Evolutionary conservation across 78 protist species (phyloP).

Genomic region (Pelomyxa schiedti): DNA sequence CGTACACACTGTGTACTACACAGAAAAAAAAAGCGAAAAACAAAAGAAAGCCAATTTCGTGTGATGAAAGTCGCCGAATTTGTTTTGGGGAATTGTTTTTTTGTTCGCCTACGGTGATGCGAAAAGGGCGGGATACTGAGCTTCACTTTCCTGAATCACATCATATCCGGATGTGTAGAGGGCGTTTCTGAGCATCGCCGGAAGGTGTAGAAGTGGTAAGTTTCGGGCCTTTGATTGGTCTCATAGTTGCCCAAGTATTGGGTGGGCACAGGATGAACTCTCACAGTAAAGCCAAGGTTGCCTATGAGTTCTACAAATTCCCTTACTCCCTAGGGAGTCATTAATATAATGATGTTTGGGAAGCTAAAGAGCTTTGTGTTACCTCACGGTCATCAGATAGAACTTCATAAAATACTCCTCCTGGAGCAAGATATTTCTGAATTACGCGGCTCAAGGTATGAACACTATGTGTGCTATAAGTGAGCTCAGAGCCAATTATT

Average conservation of each 20-base stretch:
- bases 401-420: slow-evolving; percentile 62
- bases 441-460: slow-evolving; percentile 35
- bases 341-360: not conserved
- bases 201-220: slow-evolving; percentile 51
- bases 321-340: slow-evolving; percentile 35
- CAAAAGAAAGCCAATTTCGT: too few species aligned
- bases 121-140: too few species aligned
- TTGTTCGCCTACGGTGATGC: too few species aligned
- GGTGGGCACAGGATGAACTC: slow-evolving; percentile 15
- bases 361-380: not conserved
- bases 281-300: not conserved
- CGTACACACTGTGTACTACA: too few species aligned
- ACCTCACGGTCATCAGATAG: slow-evolving; percentile 66
- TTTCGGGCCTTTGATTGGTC: slow-evolving; percentile 51
- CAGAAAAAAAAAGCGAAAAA: too few species aligned
- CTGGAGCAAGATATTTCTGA: slow-evolving; percentile 15
- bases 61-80: too few species aligned
- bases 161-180: slow-evolving; percentile 10
- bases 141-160: too few species aligned
- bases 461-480: slow-evolving; percentile 45
- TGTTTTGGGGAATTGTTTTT: too few species aligned
- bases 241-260: slow-evolving; percentile 34
- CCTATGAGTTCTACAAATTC: slow-evolving; percentile 36
- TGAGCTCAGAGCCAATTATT: slow-evolving; percentile 60
- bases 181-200: not conserved